Percentiles rank a stretch among this genome's conserved stretches.
These are phyloP conservation scores for Annulohypoxylon truncatum DNA, from an alignment of 2,329 filamentous ascomycete genomes.

Conservation along the genomic window DNA sequence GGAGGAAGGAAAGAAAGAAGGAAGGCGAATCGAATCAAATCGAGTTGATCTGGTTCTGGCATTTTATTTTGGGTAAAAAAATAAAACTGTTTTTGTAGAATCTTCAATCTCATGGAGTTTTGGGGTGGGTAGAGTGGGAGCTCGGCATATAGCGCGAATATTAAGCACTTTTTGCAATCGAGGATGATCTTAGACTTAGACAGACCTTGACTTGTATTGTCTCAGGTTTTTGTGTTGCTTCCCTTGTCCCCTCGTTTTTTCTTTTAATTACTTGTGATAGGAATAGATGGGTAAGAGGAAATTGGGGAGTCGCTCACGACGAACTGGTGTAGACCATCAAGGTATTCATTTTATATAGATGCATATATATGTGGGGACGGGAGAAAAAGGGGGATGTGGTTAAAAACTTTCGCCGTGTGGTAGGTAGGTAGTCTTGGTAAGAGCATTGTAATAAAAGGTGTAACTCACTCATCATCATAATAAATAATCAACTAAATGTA, in stretches of 20 bases:
- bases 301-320: neutral
- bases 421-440: neutral
- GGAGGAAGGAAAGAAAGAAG: neutral
- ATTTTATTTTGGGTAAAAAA: conserved; percentile 14
- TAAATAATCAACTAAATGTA: neutral
- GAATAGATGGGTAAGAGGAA: neutral
- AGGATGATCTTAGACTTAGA: neutral
- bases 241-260: neutral
- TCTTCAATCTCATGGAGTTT: conserved; percentile 10
- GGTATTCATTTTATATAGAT: neutral
- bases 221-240: neutral
- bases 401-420: neutral
- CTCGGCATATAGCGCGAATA: conserved; percentile 18
- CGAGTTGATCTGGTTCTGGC: conserved; percentile 1
- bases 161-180: conserved; percentile 2
- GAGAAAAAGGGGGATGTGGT: neutral
- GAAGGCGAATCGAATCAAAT: neutral
- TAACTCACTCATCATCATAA: neutral
- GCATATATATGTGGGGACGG: neutral
- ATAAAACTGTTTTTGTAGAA: conserved; percentile 12
- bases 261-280: neutral
- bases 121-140: neutral
- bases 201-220: neutral
- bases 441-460: neutral
- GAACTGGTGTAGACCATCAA: neutral